These are phyloP conservation scores for Mucor circinelloides DNA, from an alignment of 371 early-diverging fungal genomes.

Conservation along the genomic window DNA sequence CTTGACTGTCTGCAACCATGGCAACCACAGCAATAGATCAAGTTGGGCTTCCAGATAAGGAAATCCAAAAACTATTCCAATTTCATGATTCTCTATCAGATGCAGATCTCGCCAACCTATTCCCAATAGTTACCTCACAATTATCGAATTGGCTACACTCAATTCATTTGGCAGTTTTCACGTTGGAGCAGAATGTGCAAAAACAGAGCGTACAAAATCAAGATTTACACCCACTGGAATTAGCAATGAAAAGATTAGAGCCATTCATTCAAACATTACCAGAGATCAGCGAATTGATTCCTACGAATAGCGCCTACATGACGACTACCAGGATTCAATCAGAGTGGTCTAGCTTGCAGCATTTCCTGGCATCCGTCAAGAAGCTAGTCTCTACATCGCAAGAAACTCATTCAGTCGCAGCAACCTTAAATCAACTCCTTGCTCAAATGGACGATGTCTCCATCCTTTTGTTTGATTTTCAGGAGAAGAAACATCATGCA, in stretches of 20 bases:
- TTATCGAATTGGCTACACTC: constrained; percentile 43
- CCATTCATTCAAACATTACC: constrained; percentile 49
- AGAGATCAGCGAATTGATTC: constrained; percentile 48
- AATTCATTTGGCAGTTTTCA: constrained; percentile 43
- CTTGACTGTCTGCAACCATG: constrained; percentile 1
- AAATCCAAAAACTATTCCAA: constrained; percentile 30
- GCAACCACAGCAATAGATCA: constrained; percentile 7
- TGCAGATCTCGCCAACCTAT: constrained; percentile 35
- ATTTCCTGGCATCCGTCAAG: constrained; percentile 43
- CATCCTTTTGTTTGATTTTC: constrained; percentile 44
- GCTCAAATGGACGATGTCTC: constrained; percentile 45
- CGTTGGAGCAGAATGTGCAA: constrained; percentile 35
- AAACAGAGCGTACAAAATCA: background rate
- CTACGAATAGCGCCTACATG: constrained; percentile 38
- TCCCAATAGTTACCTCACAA: constrained; percentile 32
- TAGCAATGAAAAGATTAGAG: constrained; percentile 53
- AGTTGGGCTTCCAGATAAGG: constrained; percentile 35
- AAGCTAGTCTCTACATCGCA: constrained; percentile 23
- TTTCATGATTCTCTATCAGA: constrained; percentile 44
- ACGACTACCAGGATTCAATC: constrained; percentile 46
- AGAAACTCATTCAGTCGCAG: constrained; percentile 26
- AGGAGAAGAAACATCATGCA: constrained; percentile 40
- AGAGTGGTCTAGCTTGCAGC: constrained; percentile 53
- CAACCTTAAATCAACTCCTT: constrained; percentile 31
- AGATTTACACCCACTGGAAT: constrained; percentile 24